Percentiles rank a stretch among this genome's conserved stretches.
Conservation (phyloP, 352 stramenopile genomes). For the Pythium rishiriense region DNA sequence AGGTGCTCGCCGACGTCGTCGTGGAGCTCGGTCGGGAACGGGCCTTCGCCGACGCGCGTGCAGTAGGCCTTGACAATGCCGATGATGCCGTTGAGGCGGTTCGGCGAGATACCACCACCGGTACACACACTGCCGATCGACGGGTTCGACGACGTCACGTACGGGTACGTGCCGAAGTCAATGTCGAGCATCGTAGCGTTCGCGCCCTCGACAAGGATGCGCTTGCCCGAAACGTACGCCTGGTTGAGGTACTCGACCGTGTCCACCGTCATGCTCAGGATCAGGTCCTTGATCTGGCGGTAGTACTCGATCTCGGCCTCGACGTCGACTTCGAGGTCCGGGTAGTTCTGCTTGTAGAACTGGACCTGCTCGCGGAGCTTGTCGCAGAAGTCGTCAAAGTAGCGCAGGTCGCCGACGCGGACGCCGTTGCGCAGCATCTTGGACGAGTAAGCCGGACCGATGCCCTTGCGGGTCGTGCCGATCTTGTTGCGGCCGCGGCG, state of each 20-base stretch:
- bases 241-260: constrained; percentile 97
- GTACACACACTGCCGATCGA: constrained; percentile 97
- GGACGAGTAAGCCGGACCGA: constrained; percentile 97
- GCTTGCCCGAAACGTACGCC: constrained; percentile 94
- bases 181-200: constrained; percentile 99
- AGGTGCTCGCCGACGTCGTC: constrained; percentile 93
- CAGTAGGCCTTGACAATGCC: constrained; percentile 99
- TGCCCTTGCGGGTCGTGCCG: constrained; percentile 98
- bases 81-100: constrained; percentile 92
- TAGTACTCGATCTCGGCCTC: constrained; percentile 89
- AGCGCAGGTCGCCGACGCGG: constrained; percentile 94
- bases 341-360: constrained; percentile 91
- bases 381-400: constrained; percentile 87
- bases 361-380: constrained; percentile 92
- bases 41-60: constrained; percentile 98
- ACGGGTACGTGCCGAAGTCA: constrained; percentile 99
- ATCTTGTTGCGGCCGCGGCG: constrained; percentile 96
- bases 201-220: constrained; percentile 97
- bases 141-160: constrained; percentile 98
- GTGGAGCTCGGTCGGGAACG: constrained; percentile 98
- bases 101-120: constrained; percentile 94
- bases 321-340: constrained; percentile 72
- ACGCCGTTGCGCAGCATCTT: constrained; percentile 99
- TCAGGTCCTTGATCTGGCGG: constrained; percentile 73
- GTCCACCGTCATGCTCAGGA: constrained; percentile 92